These are phyloP conservation scores for Flaveria sonorensis DNA, from an alignment of 129 eudicot species.

Conservation along the genomic window DNA sequence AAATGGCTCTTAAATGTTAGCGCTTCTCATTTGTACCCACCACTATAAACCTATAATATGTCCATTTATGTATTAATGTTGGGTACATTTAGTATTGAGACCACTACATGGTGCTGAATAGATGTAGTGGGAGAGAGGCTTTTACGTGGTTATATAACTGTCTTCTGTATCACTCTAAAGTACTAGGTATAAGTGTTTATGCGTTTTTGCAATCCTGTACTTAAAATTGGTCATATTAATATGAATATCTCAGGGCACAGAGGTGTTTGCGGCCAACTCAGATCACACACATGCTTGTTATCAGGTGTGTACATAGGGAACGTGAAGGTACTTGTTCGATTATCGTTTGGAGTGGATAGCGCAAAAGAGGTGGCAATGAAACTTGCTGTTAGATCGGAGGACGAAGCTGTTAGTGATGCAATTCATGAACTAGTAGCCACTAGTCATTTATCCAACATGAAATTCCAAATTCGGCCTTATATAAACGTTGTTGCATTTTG, in stretches of 20 bases:
- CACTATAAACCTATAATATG: too few species aligned
- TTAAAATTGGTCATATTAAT: too few species aligned
- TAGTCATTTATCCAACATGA: slow-evolving; percentile 33
- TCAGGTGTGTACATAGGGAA: slow-evolving; percentile 87
- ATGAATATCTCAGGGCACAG: slow-evolving; percentile 76
- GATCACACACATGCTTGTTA: slow-evolving; percentile 84
- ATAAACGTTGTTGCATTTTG: neutral
- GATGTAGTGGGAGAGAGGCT: too few species aligned
- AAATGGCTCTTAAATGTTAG: too few species aligned
- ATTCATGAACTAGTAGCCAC: slow-evolving; percentile 89
- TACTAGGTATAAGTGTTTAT: too few species aligned
- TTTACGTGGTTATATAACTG: too few species aligned
- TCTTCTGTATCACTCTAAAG: too few species aligned
- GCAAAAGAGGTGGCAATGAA: slow-evolving; percentile 91
- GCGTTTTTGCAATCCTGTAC: too few species aligned
- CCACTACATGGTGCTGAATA: too few species aligned
- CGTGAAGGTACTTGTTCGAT: slow-evolving; percentile 75
- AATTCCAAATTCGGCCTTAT: slow-evolving; percentile 6
- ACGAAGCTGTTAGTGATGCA: slow-evolving; percentile 68
- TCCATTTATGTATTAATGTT: too few species aligned
- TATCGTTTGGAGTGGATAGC: slow-evolving; percentile 76
- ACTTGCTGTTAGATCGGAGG: slow-evolving; percentile 87
- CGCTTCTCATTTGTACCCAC: too few species aligned
- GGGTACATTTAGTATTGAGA: too few species aligned
- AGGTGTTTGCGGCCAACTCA: slow-evolving; percentile 72